phyloP scores from a whole-genome alignment of 805 yeast species.

The Zygosaccharomyces gambellarensis region DNA sequence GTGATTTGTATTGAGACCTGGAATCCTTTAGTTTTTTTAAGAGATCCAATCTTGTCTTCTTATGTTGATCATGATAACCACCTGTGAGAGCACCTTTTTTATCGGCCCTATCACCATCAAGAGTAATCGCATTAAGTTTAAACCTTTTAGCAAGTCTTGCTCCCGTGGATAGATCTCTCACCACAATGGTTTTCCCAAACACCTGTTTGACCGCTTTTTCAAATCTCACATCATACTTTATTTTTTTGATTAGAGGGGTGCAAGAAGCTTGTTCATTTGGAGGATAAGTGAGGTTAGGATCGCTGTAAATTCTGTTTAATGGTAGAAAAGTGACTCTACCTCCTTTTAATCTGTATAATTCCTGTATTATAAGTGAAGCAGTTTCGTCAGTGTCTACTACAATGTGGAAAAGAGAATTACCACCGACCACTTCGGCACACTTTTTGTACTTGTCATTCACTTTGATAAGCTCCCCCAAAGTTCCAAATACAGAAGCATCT shows the following conservation, averaged over 20 bases:
- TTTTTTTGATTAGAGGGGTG: conserved; percentile 73
- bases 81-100: conserved; percentile 82
- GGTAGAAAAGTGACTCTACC: conserved; percentile 94
- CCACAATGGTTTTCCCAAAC: conserved; percentile 77
- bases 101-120: conserved; percentile 89
- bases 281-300: conserved; percentile 49
- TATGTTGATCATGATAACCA: conserved; percentile 67
- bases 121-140: conserved; percentile 71
- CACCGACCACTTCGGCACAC: conserved; percentile 88
- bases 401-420: conserved; percentile 76
- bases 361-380: conserved; percentile 74
- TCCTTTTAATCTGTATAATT: conserved; percentile 58
- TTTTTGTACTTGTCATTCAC: conserved; percentile 78
- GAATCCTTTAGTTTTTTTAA: conserved; percentile 53
- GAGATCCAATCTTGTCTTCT: conserved; percentile 64
- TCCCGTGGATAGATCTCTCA: conserved; percentile 63
- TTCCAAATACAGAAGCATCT: conserved; percentile 64
- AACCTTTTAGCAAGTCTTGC: conserved; percentile 56
- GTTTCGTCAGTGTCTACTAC: conserved; percentile 86
- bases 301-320: conserved; percentile 54
- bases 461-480: conserved; percentile 75
- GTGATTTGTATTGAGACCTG: conserved; percentile 25
- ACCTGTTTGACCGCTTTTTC: conserved; percentile 70
- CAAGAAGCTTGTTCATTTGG: conserved; percentile 45
- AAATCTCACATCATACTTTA: conserved; percentile 54